phyloP scores from a whole-genome alignment of 2,329 filamentous ascomycete genomes.

The Dryadomyces quercivorus region DNA sequence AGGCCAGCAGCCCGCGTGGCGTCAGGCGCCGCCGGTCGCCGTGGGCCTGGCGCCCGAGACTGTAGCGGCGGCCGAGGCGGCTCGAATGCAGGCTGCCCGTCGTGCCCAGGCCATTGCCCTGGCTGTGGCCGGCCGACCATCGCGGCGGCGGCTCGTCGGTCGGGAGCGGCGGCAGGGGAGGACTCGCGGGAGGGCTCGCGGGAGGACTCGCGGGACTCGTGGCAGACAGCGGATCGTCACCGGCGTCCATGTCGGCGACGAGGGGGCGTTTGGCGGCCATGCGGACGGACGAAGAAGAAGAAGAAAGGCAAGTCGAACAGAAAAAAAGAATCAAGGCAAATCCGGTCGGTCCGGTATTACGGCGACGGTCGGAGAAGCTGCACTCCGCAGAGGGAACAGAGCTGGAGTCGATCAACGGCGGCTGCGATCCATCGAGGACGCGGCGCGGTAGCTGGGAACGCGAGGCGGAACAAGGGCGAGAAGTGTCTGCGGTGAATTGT shows the following conservation, averaged over 20 bases:
- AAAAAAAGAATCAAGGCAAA: background rate
- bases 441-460: too few species aligned
- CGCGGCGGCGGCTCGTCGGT: background rate
- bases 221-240: too few species aligned
- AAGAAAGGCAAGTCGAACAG: background rate
- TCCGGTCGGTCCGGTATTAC: too few species aligned
- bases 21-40: background rate
- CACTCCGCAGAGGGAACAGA: too few species aligned
- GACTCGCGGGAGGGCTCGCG: too few species aligned
- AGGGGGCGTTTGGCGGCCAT: background rate
- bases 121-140: background rate
- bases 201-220: too few species aligned
- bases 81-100: background rate
- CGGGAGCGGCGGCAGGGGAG: background rate
- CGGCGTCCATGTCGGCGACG: background rate
- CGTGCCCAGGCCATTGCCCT: background rate
- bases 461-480: background rate
- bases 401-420: too few species aligned
- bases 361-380: too few species aligned
- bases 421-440: too few species aligned
- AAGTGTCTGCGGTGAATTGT: background rate
- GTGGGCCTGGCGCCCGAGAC: slow-evolving; percentile 1
- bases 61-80: slow-evolving; percentile 5
- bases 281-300: background rate
- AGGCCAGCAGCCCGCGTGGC: background rate